A percentile compares a stretch with the other conserved stretches of the same genome.
Conservation (phyloP, 495 filamentous ascomycete species). For the Talaromyces stipitatus region DNA sequence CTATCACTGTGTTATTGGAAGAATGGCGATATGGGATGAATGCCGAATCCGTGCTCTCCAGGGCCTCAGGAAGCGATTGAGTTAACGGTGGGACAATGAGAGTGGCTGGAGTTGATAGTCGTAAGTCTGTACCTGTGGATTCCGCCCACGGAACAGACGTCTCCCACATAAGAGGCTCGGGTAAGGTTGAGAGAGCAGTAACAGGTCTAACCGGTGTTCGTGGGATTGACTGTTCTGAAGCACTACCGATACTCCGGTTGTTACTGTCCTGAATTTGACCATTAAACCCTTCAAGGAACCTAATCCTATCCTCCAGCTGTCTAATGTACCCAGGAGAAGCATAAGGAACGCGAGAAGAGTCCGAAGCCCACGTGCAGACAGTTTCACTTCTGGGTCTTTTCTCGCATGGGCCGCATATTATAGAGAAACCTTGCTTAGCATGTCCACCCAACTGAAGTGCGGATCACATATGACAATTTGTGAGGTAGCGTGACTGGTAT, state of each 20-base stretch:
- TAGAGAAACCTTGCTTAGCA: neutral
- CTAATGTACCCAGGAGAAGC: neutral
- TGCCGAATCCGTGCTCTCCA: neutral
- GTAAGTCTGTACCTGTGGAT: neutral
- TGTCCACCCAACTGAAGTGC: conserved; percentile 9
- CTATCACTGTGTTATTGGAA: no score
- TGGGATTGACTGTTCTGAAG: conserved; percentile 19
- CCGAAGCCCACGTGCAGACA: conserved; percentile 22
- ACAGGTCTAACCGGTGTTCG: conserved; percentile 7
- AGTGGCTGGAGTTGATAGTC: neutral
- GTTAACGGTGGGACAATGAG: neutral
- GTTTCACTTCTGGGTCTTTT: conserved; percentile 14
- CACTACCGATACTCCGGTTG: conserved; percentile 17
- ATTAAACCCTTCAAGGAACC: neutral
- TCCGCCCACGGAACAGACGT: neutral
- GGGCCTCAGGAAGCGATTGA: neutral
- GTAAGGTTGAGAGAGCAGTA: neutral
- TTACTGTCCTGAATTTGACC: neutral
- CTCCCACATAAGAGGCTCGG: neutral
- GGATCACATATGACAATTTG: neutral
- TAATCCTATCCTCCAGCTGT: neutral
- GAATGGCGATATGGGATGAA: neutral
- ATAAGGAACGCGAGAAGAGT: neutral
- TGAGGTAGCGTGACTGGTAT: no score
- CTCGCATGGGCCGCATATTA: conserved; percentile 31